Conservation (phyloP, 805 yeast species). For the Diddensiella caesifluorescens region DNA sequence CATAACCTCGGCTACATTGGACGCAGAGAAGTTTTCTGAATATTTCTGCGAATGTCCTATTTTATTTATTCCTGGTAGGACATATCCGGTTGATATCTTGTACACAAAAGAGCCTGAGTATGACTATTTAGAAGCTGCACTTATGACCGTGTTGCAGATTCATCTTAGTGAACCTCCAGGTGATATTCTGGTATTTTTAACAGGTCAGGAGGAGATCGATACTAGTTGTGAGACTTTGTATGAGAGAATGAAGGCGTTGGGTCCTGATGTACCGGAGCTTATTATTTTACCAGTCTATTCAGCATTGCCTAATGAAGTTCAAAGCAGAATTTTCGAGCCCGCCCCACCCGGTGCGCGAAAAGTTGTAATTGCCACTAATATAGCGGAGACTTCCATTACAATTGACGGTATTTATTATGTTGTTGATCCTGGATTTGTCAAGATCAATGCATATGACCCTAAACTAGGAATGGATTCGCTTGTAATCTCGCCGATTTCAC, state of each 20-base stretch:
- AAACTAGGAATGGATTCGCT: conserved; percentile 83
- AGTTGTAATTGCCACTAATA: conserved; percentile 90
- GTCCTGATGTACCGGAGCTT: conserved; percentile 53
- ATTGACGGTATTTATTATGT: conserved; percentile 95
- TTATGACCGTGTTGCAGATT: conserved; percentile 81
- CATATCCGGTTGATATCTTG: conserved; percentile 84
- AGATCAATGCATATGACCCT: conserved; percentile 86
- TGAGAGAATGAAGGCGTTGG: conserved; percentile 62
- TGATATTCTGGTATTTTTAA: conserved; percentile 82
- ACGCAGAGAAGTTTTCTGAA: conserved; percentile 77
- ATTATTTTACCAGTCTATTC: conserved; percentile 86
- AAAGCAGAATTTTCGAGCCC: conserved; percentile 75
- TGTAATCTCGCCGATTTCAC: conserved; percentile 81
- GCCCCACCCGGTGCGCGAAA: conserved; percentile 77
- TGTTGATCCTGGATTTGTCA: conserved; percentile 91
- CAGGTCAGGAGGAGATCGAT: conserved; percentile 97
- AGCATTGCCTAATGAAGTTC: conserved; percentile 80
- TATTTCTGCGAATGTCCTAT: conserved; percentile 84
- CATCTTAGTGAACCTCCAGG: conserved; percentile 60
- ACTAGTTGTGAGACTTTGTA: conserved; percentile 66
- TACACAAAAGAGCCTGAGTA: conserved; percentile 86
- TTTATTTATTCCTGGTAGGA: conserved; percentile 83
- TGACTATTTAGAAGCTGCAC: conserved; percentile 83
- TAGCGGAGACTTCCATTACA: conserved; percentile 95
- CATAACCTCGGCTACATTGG: conserved; percentile 92